Evolutionary conservation across 73 alveolate genomes (phyloP).

Genomic region (Tetrahymena thermophila): DNA sequence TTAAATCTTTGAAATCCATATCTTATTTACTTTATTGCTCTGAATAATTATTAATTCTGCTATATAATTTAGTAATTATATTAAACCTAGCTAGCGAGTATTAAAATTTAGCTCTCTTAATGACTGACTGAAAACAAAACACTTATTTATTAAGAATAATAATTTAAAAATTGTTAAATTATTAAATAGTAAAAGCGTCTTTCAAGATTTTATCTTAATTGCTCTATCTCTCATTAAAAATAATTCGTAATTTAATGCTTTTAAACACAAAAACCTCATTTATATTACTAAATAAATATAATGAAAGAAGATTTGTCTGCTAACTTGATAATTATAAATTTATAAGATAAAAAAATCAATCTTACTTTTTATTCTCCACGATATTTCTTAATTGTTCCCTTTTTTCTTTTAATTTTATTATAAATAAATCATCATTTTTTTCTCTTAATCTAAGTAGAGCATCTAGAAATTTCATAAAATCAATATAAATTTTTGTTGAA

Average conservation of each 20-base stretch:
- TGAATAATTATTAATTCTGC: background rate
- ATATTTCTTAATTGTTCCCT: background rate
- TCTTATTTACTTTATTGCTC: background rate
- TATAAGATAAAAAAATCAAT: background rate
- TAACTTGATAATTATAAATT: too few relatives aligned
- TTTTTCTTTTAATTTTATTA: background rate
- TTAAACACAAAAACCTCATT: too few relatives aligned
- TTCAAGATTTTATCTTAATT: too few relatives aligned
- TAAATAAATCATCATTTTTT: background rate
- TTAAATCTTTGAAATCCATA: background rate
- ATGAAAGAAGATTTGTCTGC: background rate
- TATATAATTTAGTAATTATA: background rate
- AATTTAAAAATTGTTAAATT: background rate
- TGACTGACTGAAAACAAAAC: slow-evolving; percentile 2
- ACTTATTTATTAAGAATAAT: background rate
- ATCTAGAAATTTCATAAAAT: background rate
- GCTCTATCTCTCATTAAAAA: background rate
- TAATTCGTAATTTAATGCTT: too few relatives aligned
- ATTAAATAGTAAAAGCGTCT: background rate
- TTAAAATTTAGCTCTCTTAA: background rate
- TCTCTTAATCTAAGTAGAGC: background rate
- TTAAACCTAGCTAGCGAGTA: background rate
- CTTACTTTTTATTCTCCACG: background rate
- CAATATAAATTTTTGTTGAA: background rate
- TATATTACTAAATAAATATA: too few relatives aligned